A percentile compares a stretch with the other conserved stretches of the same genome.
phyloP scores from a whole-genome alignment of 306 rosid genomes.

The Coriaria nepalensis region DNA sequence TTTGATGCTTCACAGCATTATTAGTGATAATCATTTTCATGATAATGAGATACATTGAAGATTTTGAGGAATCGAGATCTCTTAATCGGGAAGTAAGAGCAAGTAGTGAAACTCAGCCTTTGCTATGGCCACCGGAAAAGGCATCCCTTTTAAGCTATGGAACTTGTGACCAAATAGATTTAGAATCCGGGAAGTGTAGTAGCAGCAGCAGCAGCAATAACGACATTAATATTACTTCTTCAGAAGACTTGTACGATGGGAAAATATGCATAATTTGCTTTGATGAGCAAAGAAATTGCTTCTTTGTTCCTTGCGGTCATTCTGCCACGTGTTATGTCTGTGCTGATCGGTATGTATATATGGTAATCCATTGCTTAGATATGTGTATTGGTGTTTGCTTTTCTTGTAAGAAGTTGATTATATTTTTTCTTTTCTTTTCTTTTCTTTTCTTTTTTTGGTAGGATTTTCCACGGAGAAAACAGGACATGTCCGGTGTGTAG shows the following conservation, averaged over 20 bases:
- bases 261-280: constrained; percentile 31
- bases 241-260: constrained; percentile 23
- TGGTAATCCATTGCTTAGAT: too few species aligned
- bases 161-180: constrained; percentile 14
- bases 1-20: constrained; percentile 13
- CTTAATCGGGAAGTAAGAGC: neutral
- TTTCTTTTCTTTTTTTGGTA: too few species aligned
- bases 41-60: constrained; percentile 11
- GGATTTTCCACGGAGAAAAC: too few species aligned
- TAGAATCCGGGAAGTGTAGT: constrained; percentile 15
- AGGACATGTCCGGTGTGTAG: too few species aligned
- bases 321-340: constrained; percentile 28
- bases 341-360: constrained; percentile 19
- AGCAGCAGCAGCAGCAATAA: neutral
- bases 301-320: constrained; percentile 37
- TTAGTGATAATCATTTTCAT: constrained; percentile 6
- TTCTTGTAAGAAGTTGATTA: too few species aligned
- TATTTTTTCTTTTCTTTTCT: too few species aligned
- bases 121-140: constrained; percentile 3
- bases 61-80: neutral
- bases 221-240: constrained; percentile 3
- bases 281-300: constrained; percentile 23
- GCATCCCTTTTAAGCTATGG: constrained; percentile 14
- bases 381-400: too few species aligned
- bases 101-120: constrained; percentile 19